Evolutionary conservation across 2,329 filamentous ascomycete species (phyloP).

Genomic region (Fusarium sp.): DNA sequence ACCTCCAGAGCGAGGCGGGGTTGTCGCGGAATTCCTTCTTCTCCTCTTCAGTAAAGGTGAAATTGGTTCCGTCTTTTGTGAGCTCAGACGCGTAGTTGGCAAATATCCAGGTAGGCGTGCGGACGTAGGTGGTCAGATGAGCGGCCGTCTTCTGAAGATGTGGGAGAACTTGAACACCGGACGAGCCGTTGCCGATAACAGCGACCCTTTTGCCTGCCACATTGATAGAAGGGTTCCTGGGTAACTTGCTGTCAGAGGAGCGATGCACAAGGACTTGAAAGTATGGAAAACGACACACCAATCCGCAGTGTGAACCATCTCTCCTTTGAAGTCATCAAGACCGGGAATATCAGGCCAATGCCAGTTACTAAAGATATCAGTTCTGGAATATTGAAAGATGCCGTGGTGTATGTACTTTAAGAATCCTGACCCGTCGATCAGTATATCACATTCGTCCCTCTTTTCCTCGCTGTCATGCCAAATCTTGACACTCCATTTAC

Average conservation of each 20-base stretch:
- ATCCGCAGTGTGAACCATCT: conserved; percentile 59
- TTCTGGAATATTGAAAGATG: neutral
- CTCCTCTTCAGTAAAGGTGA: conserved; percentile 47
- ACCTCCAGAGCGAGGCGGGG: conserved; percentile 49
- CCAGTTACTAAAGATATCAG: conserved; percentile 15
- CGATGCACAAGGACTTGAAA: neutral
- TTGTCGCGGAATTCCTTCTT: conserved; percentile 51
- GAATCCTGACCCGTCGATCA: neutral
- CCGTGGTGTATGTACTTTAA: neutral
- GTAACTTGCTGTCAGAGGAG: neutral
- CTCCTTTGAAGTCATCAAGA: conserved; percentile 58
- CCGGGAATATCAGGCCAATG: conserved; percentile 60
- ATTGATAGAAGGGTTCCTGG: conserved; percentile 44
- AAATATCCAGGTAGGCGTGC: conserved; percentile 43
- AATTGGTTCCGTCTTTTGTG: conserved; percentile 31
- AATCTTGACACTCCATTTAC: neutral
- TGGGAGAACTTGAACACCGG: conserved; percentile 60
- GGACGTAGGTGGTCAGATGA: conserved; percentile 39
- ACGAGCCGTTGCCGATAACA: conserved; percentile 61
- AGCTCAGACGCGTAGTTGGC: conserved; percentile 26
- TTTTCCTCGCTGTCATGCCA: neutral
- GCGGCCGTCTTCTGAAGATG: conserved; percentile 48
- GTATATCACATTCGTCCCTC: neutral
- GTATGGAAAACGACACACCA: neutral
- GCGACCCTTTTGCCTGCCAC: conserved; percentile 55